Base-by-base conservation (phyloP, 73 alveolate species). In the Symbiodinium pilosum region DNA sequence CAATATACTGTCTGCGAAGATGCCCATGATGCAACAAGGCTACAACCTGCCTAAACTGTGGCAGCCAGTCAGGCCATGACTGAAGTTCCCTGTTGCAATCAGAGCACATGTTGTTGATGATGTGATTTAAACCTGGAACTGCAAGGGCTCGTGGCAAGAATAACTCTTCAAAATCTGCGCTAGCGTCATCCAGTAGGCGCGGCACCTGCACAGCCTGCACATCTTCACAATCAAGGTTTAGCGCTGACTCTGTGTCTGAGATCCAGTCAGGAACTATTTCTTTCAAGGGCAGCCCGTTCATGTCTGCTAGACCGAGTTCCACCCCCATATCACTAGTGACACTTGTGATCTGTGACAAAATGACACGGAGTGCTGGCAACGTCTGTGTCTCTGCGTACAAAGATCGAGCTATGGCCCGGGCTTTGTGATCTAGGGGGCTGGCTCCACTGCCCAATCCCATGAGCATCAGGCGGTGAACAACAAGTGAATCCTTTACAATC, bases 111-210 rank as follows among this genome's bases (percentile, higher is more conserved):
- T 87, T 87, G 85, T 54, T 54, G 36, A 32, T 51, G 3, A 87
- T 87, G 85, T 54, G 94, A 18, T 51, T 14, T 84, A 87, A 14
- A 1, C 94, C 94, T 0, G 94, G 85, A 11, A 38, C 20, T 1
- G 94, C 59, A 41, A 87, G 6, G 2, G 94, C 85, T 36, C 64
- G 56, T 1, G 94, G 43, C 5, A 87, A 56, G 36, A 86, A 86
- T 4, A 30, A 51, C n/a, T n/a, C 47, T 28, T 18, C 40, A 39
- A 21, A 11, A 3, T 43, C 92, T n/a, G 69, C 92, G 26, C 24
- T 38, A 8, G 77, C 44, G 77, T 5, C 43, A n/a, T n/a, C n/a
- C n/a, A n/a, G n/a, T n/a, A n/a, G n/a, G n/a, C n/a, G n/a, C 39
- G 47, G 36, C 36, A 8, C 93, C 18, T 28, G 77, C 83, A 0